Conservation (phyloP, 1,139 yeast species). For the Sugiyamaella castrensis region DNA sequence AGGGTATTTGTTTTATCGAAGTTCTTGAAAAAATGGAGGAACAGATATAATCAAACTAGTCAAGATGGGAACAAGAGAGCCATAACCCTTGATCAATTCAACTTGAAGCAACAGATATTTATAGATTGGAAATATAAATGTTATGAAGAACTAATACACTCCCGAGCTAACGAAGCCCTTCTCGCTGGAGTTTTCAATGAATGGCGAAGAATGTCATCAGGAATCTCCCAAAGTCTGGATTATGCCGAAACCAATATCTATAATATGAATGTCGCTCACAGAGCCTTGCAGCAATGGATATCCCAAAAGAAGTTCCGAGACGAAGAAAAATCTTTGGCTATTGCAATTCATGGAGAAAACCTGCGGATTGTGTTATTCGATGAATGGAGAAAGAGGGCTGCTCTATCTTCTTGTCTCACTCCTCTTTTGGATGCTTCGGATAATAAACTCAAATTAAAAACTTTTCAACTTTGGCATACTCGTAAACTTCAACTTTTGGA, state of each 20-base stretch:
- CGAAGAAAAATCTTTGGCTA: background rate
- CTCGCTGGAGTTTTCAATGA: background rate
- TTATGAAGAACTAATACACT: conserved; percentile 7
- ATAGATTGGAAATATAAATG: conserved; percentile 7
- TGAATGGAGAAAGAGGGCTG: conserved; percentile 6
- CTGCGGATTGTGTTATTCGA: background rate
- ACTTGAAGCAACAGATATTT: conserved; percentile 4
- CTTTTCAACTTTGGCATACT: conserved; percentile 21
- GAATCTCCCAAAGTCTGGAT: no score
- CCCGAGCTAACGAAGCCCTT: background rate
- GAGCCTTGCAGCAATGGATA: background rate
- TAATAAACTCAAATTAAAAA: background rate
- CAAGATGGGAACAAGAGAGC: background rate
- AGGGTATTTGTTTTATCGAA: conserved; percentile 8
- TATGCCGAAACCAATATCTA: background rate
- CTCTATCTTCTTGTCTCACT: background rate
- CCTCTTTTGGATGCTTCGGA: background rate
- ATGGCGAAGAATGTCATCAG: background rate
- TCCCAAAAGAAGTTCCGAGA: background rate
- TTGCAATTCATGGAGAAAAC: background rate
- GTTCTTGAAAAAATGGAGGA: conserved; percentile 10
- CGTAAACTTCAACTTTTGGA: conserved; percentile 19
- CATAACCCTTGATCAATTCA: background rate
- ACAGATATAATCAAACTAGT: background rate
- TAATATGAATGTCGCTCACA: background rate